Conservation (phyloP, 345 rosid genomes). For the Cochlearia excelsa region DNA sequence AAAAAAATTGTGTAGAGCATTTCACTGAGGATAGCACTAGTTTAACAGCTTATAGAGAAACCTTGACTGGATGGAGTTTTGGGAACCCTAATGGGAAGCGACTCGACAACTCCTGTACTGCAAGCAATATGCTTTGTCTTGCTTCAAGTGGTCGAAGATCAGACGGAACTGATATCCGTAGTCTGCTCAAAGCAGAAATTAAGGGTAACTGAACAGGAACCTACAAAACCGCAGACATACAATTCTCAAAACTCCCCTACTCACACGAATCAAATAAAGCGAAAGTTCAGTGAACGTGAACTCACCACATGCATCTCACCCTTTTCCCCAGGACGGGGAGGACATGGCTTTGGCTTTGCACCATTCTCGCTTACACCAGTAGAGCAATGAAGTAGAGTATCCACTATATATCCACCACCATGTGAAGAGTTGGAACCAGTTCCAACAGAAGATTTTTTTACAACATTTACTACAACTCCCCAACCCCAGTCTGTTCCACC, state of each 20-base stretch:
- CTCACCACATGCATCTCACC: slow-evolving; percentile 99
- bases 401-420: slow-evolving; percentile 79
- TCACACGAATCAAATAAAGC: slow-evolving; percentile 8
- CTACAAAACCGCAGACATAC: slow-evolving; percentile 39
- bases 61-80: slow-evolving; percentile 95
- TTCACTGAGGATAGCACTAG: slow-evolving; percentile 5
- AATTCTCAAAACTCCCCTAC: slow-evolving; percentile 22
- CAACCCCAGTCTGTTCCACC: slow-evolving; percentile 99
- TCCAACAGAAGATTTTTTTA: slow-evolving; percentile 62
- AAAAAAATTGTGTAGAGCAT: background rate
- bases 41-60: slow-evolving; percentile 14
- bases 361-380: slow-evolving; percentile 80
- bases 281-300: slow-evolving; percentile 20
- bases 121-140: slow-evolving; percentile 89
- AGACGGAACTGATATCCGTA: slow-evolving; percentile 74
- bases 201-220: slow-evolving; percentile 94
- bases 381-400: slow-evolving; percentile 89
- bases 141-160: slow-evolving; percentile 94
- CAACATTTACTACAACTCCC: slow-evolving; percentile 96
- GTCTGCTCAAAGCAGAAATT: slow-evolving; percentile 74
- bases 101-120: slow-evolving; percentile 72
- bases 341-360: slow-evolving; percentile 86
- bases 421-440: slow-evolving; percentile 52
- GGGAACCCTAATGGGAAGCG: slow-evolving; percentile 93
- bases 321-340: slow-evolving; percentile 87